Evolutionary conservation across 73 alveolate genomes (phyloP), one percentile per base, ranked within the genome.

Genomic region (Paramecium octaurelia): DNA sequence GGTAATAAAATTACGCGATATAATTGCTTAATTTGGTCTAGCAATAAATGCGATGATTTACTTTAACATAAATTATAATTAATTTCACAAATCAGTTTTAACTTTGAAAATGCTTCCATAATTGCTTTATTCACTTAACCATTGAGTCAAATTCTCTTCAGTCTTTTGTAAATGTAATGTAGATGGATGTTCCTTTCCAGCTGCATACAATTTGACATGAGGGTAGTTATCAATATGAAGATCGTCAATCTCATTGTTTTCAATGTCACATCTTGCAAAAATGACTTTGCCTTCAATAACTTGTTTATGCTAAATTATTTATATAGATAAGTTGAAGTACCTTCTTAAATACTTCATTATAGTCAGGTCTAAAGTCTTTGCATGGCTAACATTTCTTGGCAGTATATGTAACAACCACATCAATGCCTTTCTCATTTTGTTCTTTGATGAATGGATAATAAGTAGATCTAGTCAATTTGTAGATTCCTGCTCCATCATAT

Each of bases 401-500:
- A 18, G 91, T 80, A 80, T 43, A 80, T 2, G 73, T 80, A 18
- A 80, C 91, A 80, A 80, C 77, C 14, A 80, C 91, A 80, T 80
- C 91, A 23, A 40, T 23, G 18, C 91, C 91, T 46, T 80, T 80
- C 4, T 59, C 70, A 42, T 46, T 80, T 46, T 40, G 44, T 80
- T 80, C 91, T 43, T 80, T 43, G 3, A 80, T 80, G 29, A 24
- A 80, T 42, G 46, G 31, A 46, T 80, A 24, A 42, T 80, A 80
- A 3, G 91, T 80, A 23, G 76, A 31, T 43, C 91, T 40, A 20
- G 91, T 80, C 21, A 80, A 23, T 80, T 80, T 80, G 12, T 80
- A 80, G 21, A 80, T 80, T 40, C 91, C 91, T 24, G 91, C 91
- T 44, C 91, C 91, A 80, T 80, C 91, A 80, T 80, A 80, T 20